These are phyloP conservation scores for Lophiotrema nucula DNA, from an alignment of 495 filamentous ascomycete genomes.

Conservation along the genomic window DNA sequence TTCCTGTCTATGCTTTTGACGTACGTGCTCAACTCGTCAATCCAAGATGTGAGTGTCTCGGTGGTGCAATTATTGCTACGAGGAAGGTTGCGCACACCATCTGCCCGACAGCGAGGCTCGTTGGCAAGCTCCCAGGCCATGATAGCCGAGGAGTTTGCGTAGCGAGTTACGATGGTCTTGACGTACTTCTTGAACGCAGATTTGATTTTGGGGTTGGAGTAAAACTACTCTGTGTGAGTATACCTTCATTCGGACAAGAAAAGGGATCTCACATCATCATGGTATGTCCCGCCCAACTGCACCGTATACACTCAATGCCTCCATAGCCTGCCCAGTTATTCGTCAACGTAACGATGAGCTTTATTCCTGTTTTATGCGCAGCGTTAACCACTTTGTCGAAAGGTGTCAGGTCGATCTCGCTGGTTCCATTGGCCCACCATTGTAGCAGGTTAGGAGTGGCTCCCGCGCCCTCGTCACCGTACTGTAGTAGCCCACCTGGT, in stretches of 20 bases:
- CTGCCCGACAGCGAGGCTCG: constrained; percentile 52
- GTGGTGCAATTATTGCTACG: constrained; percentile 38
- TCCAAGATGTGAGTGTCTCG: neutral
- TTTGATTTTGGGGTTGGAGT: constrained; percentile 48
- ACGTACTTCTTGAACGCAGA: constrained; percentile 48
- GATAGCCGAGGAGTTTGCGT: constrained; percentile 50
- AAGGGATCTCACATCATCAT: constrained; percentile 27
- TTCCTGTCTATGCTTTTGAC: neutral
- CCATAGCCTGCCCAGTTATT: constrained; percentile 59
- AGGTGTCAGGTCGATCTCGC: neutral
- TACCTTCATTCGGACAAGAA: neutral
- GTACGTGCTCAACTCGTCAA: neutral
- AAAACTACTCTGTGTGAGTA: constrained; percentile 40
- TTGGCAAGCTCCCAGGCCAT: constrained; percentile 59
- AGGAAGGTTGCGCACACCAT: constrained; percentile 43
- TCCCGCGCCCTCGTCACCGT: constrained; percentile 4
- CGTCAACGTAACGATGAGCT: constrained; percentile 55
- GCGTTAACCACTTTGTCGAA: constrained; percentile 65
- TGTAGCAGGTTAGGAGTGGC: neutral
- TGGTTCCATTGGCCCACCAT: neutral
- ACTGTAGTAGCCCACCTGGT: neutral
- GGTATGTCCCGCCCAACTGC: constrained; percentile 43
- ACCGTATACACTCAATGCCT: constrained; percentile 50
- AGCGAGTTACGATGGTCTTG: constrained; percentile 49
- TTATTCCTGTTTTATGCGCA: constrained; percentile 57